Conservation (phyloP, 2,329 filamentous ascomycete species). For the Xylaria sp. region DNA sequence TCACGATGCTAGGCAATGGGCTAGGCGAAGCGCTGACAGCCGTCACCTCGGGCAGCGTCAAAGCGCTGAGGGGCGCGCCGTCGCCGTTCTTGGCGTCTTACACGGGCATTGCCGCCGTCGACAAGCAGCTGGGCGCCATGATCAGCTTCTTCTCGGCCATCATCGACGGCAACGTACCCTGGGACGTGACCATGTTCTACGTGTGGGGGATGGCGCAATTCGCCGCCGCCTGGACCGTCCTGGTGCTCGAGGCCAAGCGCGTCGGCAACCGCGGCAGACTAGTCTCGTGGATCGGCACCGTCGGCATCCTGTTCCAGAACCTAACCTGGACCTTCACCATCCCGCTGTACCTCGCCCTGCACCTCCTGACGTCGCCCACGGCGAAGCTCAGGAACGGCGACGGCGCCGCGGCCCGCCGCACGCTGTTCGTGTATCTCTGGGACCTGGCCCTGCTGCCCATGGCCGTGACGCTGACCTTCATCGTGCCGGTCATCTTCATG, state of each 20-base stretch:
- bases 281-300: constrained; percentile 41
- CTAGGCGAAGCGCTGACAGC: constrained; percentile 29
- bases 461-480: constrained; percentile 44
- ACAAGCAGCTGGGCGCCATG: constrained; percentile 45
- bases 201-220: constrained; percentile 48
- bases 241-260: constrained; percentile 48
- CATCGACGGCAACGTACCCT: constrained; percentile 44
- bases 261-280: constrained; percentile 44
- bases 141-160: constrained; percentile 44
- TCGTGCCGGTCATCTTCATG: constrained; percentile 47
- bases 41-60: constrained; percentile 25
- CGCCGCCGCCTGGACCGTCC: constrained; percentile 44
- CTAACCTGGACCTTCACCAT: constrained; percentile 44
- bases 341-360: constrained; percentile 47
- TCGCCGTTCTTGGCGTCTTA: constrained; percentile 41
- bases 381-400: constrained; percentile 41
- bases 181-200: constrained; percentile 42
- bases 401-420: constrained; percentile 39
- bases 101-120: constrained; percentile 39
- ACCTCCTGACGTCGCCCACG: constrained; percentile 48
- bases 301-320: constrained; percentile 45
- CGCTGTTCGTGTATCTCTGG: constrained; percentile 48
- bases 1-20: constrained; percentile 36
- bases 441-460: constrained; percentile 48
- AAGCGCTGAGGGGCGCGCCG: constrained; percentile 38